phyloP scores from a whole-genome alignment of 345 rosid species.

The Cardamine chenopodiifolia region DNA sequence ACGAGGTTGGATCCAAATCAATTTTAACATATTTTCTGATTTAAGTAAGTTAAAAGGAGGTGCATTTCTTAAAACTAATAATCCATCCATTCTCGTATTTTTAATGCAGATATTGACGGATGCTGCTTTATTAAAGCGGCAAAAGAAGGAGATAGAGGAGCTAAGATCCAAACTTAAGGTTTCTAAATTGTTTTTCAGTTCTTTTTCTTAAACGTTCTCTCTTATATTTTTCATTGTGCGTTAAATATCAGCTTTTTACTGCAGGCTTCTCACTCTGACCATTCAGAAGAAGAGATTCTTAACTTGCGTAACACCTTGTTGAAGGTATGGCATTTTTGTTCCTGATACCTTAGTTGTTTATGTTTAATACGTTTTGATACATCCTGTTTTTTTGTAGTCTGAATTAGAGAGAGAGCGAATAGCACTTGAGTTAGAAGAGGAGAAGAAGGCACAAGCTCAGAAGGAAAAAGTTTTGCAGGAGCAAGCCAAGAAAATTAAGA shows the following conservation, averaged over 20 bases:
- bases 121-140: conserved; percentile 95
- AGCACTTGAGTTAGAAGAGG: conserved; percentile 91
- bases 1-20: conserved; percentile 63
- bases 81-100: conserved; percentile 21
- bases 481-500: conserved; percentile 90
- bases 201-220: neutral
- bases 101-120: conserved; percentile 74
- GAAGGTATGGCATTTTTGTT: conserved; percentile 55
- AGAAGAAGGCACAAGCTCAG: conserved; percentile 91
- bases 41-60: conserved; percentile 19
- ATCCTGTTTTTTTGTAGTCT: conserved; percentile 51
- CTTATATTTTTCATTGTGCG: conserved; percentile 15
- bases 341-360: conserved; percentile 18
- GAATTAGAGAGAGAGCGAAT: conserved; percentile 95
- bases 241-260: conserved; percentile 24
- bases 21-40: conserved; percentile 2
- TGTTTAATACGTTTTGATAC: conserved; percentile 4
- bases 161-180: conserved; percentile 92
- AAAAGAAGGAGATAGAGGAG: conserved; percentile 97
- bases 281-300: conserved; percentile 85
- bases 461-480: conserved; percentile 85
- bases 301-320: conserved; percentile 86
- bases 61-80: neutral
- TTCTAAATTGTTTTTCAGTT: conserved; percentile 13
- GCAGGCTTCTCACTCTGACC: conserved; percentile 88